phyloP scores from a whole-genome alignment of 83 land plant genomes.

The Thuja plicata region DNA sequence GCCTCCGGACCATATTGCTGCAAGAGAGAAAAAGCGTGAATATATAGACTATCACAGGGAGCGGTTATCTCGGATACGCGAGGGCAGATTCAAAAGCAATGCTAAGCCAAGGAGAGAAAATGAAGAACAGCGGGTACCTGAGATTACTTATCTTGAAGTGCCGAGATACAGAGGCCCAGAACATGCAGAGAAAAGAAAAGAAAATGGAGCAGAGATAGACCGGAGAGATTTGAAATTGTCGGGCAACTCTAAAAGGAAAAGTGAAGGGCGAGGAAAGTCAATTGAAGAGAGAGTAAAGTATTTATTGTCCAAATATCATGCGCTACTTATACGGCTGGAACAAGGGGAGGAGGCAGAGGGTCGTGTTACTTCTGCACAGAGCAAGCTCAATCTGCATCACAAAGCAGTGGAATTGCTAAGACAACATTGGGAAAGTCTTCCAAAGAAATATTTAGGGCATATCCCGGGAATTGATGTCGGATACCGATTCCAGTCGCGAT shows the following conservation, averaged over 20 bases:
- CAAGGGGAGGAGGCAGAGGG: not conserved
- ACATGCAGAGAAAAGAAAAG: not conserved
- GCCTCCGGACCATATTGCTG: not conserved
- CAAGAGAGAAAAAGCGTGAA: not conserved
- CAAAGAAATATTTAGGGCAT: constrained; percentile 51
- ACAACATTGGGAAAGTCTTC: constrained; percentile 44
- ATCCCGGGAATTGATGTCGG: constrained; percentile 75
- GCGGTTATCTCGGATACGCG: not conserved
- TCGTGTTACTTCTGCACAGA: not conserved
- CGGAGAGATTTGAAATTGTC: not conserved
- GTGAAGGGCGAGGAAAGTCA: not conserved
- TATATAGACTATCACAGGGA: not conserved
- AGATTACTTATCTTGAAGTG: not conserved
- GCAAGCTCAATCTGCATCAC: not conserved
- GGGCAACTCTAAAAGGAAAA: not conserved
- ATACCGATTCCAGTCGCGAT: constrained; percentile 59
- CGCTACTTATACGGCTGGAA: not conserved
- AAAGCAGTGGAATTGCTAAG: not conserved
- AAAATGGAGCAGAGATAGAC: not conserved
- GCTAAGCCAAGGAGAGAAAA: not conserved
- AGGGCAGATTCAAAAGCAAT: not conserved
- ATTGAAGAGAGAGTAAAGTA: not conserved
- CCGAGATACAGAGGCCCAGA: not conserved
- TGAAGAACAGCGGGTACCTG: not conserved
- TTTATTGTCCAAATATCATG: not conserved